Conservation (phyloP, 148 eudicot species). For the Camellia sinensis region DNA sequence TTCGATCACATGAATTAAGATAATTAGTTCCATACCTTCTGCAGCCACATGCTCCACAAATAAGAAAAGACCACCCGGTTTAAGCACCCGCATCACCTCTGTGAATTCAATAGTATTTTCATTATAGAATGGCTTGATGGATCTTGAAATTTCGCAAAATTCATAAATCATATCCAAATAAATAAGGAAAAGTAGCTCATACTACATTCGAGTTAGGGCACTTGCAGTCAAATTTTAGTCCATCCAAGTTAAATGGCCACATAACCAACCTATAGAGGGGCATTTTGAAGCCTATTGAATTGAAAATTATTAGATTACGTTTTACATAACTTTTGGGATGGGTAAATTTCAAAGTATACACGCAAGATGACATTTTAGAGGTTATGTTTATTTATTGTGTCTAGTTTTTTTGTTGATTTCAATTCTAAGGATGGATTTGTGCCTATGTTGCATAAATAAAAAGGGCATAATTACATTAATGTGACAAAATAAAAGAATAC, state of each 20-base stretch:
- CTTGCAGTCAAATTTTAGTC: not conserved
- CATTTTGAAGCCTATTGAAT: not conserved
- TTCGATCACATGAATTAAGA: not conserved
- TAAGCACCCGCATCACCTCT: slow-evolving; percentile 89
- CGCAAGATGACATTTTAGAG: not conserved
- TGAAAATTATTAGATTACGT: not conserved
- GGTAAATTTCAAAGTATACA: no score
- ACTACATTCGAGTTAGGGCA: not conserved
- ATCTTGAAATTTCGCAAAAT: not conserved
- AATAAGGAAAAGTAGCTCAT: not conserved
- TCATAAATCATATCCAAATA: not conserved
- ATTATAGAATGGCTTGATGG: not conserved
- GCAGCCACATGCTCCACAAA: slow-evolving; percentile 92
- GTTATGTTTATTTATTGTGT: not conserved
- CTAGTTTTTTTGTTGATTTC: not conserved
- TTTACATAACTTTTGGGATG: no score
- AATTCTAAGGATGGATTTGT: not conserved
- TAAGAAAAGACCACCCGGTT: slow-evolving; percentile 75
- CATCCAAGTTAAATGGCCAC: not conserved
- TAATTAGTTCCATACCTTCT: slow-evolving; percentile 40
- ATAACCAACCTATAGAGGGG: not conserved
- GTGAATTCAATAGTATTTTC: slow-evolving; percentile 16
- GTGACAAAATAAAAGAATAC: no score
- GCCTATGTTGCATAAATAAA: not conserved
- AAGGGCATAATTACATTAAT: not conserved